Percentiles rank a stretch among this genome's conserved stretches.
Evolutionary conservation across 2,329 filamentous ascomycete genomes (phyloP).

Genomic region (Fusarium acutatum): DNA sequence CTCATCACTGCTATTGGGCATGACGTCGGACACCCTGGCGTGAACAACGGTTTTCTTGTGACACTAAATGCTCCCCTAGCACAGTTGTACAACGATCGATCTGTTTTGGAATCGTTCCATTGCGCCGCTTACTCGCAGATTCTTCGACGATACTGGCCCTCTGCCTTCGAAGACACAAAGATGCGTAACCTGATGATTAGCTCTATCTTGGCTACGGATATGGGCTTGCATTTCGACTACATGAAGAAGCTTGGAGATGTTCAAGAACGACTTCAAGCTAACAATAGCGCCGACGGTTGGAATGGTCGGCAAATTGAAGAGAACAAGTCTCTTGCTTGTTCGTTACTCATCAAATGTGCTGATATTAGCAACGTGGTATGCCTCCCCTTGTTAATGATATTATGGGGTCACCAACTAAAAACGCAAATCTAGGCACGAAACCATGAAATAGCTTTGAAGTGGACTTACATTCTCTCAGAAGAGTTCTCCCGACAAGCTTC

Average conservation of each 20-base stretch:
- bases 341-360: slow-evolving; percentile 94
- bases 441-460: slow-evolving; percentile 82
- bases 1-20: slow-evolving; percentile 97
- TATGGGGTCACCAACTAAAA: slow-evolving; percentile 29
- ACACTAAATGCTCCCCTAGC: slow-evolving; percentile 92
- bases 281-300: slow-evolving; percentile 76
- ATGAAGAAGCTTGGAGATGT: slow-evolving; percentile 87
- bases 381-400: slow-evolving; percentile 38
- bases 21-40: slow-evolving; percentile 95
- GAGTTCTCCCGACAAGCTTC: slow-evolving; percentile 93
- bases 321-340: slow-evolving; percentile 83
- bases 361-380: slow-evolving; percentile 98
- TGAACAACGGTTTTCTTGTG: slow-evolving; percentile 96
- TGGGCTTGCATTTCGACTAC: slow-evolving; percentile 96
- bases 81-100: slow-evolving; percentile 95
- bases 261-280: slow-evolving; percentile 78
- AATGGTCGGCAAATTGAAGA: slow-evolving; percentile 78
- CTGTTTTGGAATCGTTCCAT: slow-evolving; percentile 96
- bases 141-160: slow-evolving; percentile 89
- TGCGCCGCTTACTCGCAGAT: slow-evolving; percentile 98
- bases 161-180: slow-evolving; percentile 77
- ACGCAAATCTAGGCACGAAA: slow-evolving; percentile 73
- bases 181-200: slow-evolving; percentile 95
- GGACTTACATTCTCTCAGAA: slow-evolving; percentile 94
- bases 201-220: slow-evolving; percentile 96